A percentile compares a stretch with the other conserved stretches of the same genome.
Evolutionary conservation across 345 rosid species (phyloP).

Genomic region (Microcos paniculata): DNA sequence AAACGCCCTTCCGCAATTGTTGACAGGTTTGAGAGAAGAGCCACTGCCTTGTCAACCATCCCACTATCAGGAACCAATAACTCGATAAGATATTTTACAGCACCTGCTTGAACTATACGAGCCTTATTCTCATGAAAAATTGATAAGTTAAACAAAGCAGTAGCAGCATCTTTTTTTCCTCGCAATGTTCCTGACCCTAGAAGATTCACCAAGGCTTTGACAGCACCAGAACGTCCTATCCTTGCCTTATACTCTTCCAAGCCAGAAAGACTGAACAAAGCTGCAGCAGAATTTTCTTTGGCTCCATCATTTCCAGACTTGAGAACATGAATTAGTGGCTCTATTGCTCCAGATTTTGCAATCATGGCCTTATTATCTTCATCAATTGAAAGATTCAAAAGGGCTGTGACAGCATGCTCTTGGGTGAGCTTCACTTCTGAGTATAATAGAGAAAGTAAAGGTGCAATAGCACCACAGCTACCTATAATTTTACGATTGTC

Average conservation of each 20-base stretch:
- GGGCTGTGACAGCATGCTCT: conserved; percentile 89
- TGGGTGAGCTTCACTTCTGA: conserved; percentile 64
- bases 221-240: conserved; percentile 85
- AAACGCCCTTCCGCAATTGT: conserved; percentile 76
- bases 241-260: conserved; percentile 69
- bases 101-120: conserved; percentile 93
- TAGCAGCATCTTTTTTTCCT: conserved; percentile 92
- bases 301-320: conserved; percentile 78
- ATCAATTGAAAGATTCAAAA: conserved; percentile 82
- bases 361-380: conserved; percentile 74
- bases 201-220: conserved; percentile 75
- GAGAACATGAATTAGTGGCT: conserved; percentile 76
- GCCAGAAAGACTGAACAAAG: conserved; percentile 79
- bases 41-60: conserved; percentile 94
- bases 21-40: conserved; percentile 85
- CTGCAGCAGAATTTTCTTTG: conserved; percentile 87
- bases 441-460: conserved; percentile 68
- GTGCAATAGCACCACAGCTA: conserved; percentile 58
- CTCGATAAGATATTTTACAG: conserved; percentile 73
- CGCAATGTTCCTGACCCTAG: conserved; percentile 75
- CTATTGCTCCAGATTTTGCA: conserved; percentile 70
- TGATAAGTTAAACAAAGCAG: conserved; percentile 89
- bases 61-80: conserved; percentile 65
- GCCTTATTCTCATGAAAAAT: conserved; percentile 92
- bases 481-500: conserved; percentile 76